Base-by-base conservation (phyloP, 1,139 yeast genomes). In the Chernovozyma sophiae-reginae region DNA sequence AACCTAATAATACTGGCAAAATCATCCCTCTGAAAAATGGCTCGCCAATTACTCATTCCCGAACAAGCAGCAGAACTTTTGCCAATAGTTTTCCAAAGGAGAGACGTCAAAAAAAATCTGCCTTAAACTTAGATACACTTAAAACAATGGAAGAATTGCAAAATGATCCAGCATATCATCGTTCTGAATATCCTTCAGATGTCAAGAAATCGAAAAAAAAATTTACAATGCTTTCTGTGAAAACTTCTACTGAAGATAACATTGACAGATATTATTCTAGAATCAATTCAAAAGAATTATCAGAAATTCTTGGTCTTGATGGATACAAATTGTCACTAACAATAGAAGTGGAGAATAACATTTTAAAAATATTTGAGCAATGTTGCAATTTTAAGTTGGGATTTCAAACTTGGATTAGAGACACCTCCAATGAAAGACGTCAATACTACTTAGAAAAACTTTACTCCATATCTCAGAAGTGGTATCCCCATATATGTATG, bases 391-490 rank as follows among this genome's bases (percentile, higher is more conserved):
- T 85, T 56, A 76, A 79, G 25, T 58, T 86, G 24, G 95, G 95
- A 4, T 72, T 77, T 46, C 77, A 75, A 51, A 85, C 95, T 0
- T 86, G 95, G 95, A 79, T 84, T 30, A 70, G 95, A 41, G 94
- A 82, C 51, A 83, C 94, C 0, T 66, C 72, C 2, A 72, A 69
- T 37, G 60, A 59, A 5, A 74, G 74, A 42, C 66, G 95, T 34
- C 55, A 56, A 18, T 49, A 60, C 15, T 61, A 81, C 33, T 65
- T 86, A 30, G 68, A 71, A 22, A 62, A 68, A 41, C 62, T 86
- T 35, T 62, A 70, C 48, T 49, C 52, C 3, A 60, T 72, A 37
- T 79, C 82, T 3, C 60, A 60, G 17, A 54, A 53, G 3, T 68
- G 68, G 28, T 81, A 77, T 52, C 76, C 79, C 2, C 73, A 78